Conservation (phyloP, 495 filamentous ascomycete species). For the Hypoxylon rickii region DNA sequence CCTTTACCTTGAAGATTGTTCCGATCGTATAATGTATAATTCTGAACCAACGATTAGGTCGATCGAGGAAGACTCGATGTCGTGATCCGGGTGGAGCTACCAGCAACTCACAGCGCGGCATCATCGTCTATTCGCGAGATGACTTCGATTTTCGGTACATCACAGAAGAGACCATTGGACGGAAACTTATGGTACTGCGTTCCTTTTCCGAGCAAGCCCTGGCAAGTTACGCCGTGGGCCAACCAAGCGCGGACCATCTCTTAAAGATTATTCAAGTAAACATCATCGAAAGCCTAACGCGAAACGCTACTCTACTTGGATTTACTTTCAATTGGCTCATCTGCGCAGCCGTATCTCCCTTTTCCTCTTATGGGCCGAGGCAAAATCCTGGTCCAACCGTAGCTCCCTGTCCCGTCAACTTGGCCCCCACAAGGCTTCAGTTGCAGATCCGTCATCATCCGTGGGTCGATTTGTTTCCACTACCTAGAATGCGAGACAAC, state of each 20-base stretch:
- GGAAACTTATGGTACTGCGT: background rate
- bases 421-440: background rate
- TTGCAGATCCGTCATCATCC: conserved; percentile 43
- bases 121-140: background rate
- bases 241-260: background rate
- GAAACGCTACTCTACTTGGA: background rate
- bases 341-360: background rate
- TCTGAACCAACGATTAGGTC: background rate
- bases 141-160: too few species aligned
- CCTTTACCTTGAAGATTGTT: too few species aligned
- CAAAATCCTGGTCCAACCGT: background rate
- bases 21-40: too few species aligned
- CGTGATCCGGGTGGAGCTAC: background rate
- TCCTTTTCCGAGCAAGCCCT: background rate
- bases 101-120: background rate
- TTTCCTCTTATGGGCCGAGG: background rate
- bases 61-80: background rate
- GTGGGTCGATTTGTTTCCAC: conserved; percentile 56
- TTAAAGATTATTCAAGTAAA: background rate
- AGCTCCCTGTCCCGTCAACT: background rate
- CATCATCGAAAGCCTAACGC: background rate
- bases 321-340: background rate
- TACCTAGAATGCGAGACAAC: conserved; percentile 54
- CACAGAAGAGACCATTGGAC: background rate
- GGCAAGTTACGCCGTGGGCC: background rate